phyloP scores from a whole-genome alignment of 2,329 filamentous ascomycete species.

The Aotearoamyces nothofagi region DNA sequence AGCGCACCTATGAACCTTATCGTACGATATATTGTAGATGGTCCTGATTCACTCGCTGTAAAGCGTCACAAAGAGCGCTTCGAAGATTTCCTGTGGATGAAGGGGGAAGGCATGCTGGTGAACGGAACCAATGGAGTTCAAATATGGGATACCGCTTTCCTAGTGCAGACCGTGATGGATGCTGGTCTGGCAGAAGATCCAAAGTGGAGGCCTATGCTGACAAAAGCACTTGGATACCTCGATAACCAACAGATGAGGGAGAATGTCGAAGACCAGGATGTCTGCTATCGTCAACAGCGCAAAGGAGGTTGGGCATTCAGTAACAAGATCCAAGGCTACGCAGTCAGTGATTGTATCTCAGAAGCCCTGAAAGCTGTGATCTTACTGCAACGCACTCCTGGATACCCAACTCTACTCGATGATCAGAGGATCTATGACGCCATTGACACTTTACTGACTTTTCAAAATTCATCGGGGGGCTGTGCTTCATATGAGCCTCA shows the following conservation, averaged over 20 bases:
- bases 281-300: conserved; percentile 76
- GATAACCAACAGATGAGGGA: conserved; percentile 85
- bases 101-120: conserved; percentile 79
- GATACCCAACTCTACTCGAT: conserved; percentile 60
- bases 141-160: conserved; percentile 88
- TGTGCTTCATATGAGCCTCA: conserved; percentile 83
- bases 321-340: conserved; percentile 83
- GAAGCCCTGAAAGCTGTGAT: conserved; percentile 83
- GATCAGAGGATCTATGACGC: conserved; percentile 73
- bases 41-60: conserved; percentile 57
- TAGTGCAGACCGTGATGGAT: conserved; percentile 69
- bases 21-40: conserved; percentile 71
- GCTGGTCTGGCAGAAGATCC: conserved; percentile 64
- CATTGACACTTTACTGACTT: conserved; percentile 77
- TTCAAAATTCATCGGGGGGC: conserved; percentile 76
- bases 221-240: conserved; percentile 68
- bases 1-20: conserved; percentile 86
- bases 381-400: conserved; percentile 63
- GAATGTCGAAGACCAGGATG: conserved; percentile 59
- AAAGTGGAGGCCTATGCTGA: conserved; percentile 70
- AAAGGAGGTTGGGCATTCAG: conserved; percentile 97
- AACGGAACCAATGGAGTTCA: conserved; percentile 98
- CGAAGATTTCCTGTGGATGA: conserved; percentile 83
- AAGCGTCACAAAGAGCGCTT: conserved; percentile 66
- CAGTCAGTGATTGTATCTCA: conserved; percentile 85